These are phyloP conservation scores for Skeletonema marinoi DNA, from an alignment of 108 stramenopile genomes.

Conservation along the genomic window DNA sequence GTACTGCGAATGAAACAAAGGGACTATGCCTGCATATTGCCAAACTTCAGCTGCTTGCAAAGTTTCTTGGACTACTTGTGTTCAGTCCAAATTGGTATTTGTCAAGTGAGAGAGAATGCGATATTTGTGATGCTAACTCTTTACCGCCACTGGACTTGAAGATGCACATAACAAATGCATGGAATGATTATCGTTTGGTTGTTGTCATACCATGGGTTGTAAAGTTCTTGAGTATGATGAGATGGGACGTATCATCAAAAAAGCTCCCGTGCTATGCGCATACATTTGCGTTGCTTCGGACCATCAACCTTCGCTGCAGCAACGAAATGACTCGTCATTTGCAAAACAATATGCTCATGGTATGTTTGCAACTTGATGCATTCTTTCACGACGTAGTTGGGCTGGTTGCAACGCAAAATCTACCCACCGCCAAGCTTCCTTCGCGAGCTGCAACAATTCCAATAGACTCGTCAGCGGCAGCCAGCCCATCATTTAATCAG, in stretches of 20 bases:
- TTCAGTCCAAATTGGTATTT: conserved; percentile 80
- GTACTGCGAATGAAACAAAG: conserved; percentile 34
- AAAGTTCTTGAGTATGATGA: conserved; percentile 72
- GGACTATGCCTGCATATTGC: conserved; percentile 45
- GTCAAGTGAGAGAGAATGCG: neutral
- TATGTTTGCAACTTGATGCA: conserved; percentile 57
- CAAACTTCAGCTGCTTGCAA: conserved; percentile 64
- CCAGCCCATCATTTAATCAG: neutral
- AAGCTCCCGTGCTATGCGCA: conserved; percentile 49
- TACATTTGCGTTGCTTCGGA: conserved; percentile 50
- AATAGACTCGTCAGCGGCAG: neutral
- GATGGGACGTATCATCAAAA: conserved; percentile 64
- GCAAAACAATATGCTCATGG: conserved; percentile 29
- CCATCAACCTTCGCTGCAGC: conserved; percentile 19
- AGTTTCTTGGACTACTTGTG: conserved; percentile 75
- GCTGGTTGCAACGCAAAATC: conserved; percentile 40
- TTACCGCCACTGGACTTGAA: conserved; percentile 43
- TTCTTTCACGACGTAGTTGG: conserved; percentile 59
- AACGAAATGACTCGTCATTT: neutral
- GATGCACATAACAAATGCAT: conserved; percentile 50
- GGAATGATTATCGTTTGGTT: conserved; percentile 37
- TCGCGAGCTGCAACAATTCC: neutral
- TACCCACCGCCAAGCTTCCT: conserved; percentile 30
- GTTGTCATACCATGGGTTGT: conserved; percentile 66
- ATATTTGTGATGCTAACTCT: conserved; percentile 26